A percentile compares a stretch with the other conserved stretches of the same genome.
Conservation (phyloP, 2,329 filamentous ascomycete genomes). For the Elsinoe batatas region DNA sequence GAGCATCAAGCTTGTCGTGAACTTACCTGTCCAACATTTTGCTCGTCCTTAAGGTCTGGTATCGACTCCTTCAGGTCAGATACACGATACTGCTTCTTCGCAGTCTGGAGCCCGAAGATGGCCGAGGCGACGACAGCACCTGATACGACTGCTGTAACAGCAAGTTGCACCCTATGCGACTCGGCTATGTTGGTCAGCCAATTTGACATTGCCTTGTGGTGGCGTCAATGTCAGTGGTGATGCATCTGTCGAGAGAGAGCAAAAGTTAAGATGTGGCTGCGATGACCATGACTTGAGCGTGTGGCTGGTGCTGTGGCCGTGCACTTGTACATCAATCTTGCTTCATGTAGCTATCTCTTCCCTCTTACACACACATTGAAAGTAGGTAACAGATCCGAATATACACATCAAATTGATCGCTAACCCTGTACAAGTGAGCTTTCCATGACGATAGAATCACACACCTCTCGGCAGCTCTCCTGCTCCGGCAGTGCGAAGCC, state of each 20-base stretch:
- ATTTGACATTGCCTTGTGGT: conserved; percentile 30
- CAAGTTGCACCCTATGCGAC: conserved; percentile 50
- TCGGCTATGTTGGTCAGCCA: conserved; percentile 36
- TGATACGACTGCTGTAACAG: conserved; percentile 56
- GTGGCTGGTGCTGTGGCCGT: conserved; percentile 15
- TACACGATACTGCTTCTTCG: conserved; percentile 45
- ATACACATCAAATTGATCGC: background rate
- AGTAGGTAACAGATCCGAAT: background rate
- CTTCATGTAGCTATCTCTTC: background rate
- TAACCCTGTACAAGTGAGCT: background rate
- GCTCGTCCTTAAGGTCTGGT: conserved; percentile 42
- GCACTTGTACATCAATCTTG: background rate
- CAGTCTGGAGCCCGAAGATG: conserved; percentile 49
- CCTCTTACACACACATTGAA: background rate
- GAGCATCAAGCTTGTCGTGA: background rate
- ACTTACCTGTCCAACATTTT: conserved; percentile 43
- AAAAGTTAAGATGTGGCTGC: conserved; percentile 9
- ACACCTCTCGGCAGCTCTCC: conserved; percentile 1
- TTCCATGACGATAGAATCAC: conserved; percentile 15
- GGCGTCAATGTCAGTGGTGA: background rate
- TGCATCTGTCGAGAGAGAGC: background rate
- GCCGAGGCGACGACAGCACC: conserved; percentile 40
- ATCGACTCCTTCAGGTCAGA: conserved; percentile 53
- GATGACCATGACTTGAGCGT: conserved; percentile 1
- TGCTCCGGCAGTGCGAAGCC: background rate